Percentiles rank a stretch among this genome's conserved stretches.
phyloP scores from a whole-genome alignment of 1,139 yeast species.

The Suhomyces atakaporum region DNA sequence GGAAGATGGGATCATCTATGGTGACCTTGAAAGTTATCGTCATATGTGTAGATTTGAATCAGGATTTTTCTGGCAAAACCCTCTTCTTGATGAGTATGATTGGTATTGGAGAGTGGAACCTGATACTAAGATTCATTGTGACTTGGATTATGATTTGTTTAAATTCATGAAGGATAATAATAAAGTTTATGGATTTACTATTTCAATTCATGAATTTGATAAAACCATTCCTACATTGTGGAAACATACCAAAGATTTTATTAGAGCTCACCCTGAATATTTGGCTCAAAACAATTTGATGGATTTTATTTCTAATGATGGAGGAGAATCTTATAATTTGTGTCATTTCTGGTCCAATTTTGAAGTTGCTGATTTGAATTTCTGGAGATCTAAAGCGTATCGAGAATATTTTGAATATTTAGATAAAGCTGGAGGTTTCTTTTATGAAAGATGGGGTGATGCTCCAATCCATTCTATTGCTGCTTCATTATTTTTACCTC shows the following conservation, averaged over 20 bases:
- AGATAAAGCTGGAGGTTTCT: slow-evolving; percentile 82
- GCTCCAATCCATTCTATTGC: slow-evolving; percentile 91
- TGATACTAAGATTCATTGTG: slow-evolving; percentile 61
- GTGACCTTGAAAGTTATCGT: slow-evolving; percentile 63
- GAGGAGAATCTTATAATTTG: slow-evolving; percentile 67
- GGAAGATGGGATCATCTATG: slow-evolving; percentile 56
- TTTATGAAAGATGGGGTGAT: slow-evolving; percentile 96
- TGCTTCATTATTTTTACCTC: slow-evolving; percentile 68
- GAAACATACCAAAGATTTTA: slow-evolving; percentile 53
- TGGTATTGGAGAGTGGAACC: slow-evolving; percentile 94
- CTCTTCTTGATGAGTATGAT: slow-evolving; percentile 62
- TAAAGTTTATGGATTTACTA: slow-evolving; percentile 65
- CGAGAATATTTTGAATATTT: slow-evolving; percentile 66
- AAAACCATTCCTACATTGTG: slow-evolving; percentile 63
- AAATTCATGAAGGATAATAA: slow-evolving; percentile 59
- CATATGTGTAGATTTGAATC: slow-evolving; percentile 82
- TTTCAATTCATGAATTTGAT: slow-evolving; percentile 61
- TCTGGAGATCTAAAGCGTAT: slow-evolving; percentile 73
- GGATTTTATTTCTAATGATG: slow-evolving; percentile 58
- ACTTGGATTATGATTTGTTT: slow-evolving; percentile 65
- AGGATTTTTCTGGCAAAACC: slow-evolving; percentile 77
- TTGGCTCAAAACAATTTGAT: slow-evolving; percentile 49
- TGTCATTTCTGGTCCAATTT: slow-evolving; percentile 96
- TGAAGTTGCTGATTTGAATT: slow-evolving; percentile 76
- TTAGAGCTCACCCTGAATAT: slow-evolving; percentile 45